Evolutionary conservation across 2,329 filamentous ascomycete species (phyloP), one percentile per base, ranked within the genome.

Genomic region (Alternaria atra): DNA sequence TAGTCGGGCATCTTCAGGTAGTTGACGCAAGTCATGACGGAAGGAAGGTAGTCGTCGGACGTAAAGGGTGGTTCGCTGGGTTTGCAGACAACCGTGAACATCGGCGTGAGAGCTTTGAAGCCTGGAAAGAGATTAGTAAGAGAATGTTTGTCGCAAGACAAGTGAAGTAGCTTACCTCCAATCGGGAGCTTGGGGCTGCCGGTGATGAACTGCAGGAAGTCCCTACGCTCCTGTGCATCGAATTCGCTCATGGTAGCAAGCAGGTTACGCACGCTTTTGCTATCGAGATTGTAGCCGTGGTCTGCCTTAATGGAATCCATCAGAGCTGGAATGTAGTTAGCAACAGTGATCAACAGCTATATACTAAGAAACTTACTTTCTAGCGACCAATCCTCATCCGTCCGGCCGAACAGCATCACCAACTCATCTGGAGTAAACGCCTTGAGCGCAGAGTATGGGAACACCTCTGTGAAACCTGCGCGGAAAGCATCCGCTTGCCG

Each of bases 1-100:
- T 99, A 99, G 80, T 99, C 93, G 20, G 95, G 95, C 74, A 99
- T 86, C 81, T 99, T 99, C 73, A 99, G 88, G 78, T 99, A 99
- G 80, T 99, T 99, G 80, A 97, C 95, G 78, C 96, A 99, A 10
- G 96, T 99, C 96, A 99, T 99, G 78, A 99, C 96, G 77, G 94
- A 98, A 12, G 96, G 95, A n/a, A 99, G 86, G 74, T 98, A 99
- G 81, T 99, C 95, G 75, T 99, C 95, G 5, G 94, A 94, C 4
- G 90, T 91, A 78, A 94, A 95, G 2, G 95, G 95, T 15, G 93
- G 89, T 76, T 99, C 95, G 79, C 92, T 97, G n/a, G 94, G 94
- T 80, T 97, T 97, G 85, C 95, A 98, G 43, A 99, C 95, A 64
- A 99, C 95, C 3, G 95, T 99, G 77, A 99, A 98, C 90, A 98